Percentiles rank a stretch among this genome's conserved stretches.
Conservation (phyloP, 768 basidiomycete species). For the Pisolithus sp. region DNA sequence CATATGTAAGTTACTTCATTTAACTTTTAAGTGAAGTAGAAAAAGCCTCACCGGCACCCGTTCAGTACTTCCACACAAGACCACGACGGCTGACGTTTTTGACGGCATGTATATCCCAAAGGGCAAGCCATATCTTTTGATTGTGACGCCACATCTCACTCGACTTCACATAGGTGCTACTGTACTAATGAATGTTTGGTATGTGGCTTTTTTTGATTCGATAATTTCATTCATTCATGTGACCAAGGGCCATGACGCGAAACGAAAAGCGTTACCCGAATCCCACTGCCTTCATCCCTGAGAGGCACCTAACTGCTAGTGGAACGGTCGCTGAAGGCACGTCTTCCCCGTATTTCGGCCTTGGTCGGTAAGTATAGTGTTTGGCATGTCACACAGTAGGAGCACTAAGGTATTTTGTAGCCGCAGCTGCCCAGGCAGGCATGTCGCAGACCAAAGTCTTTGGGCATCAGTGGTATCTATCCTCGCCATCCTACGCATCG, state of each 20-base stretch:
- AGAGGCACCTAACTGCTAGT: slow-evolving; percentile 38
- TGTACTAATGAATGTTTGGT: slow-evolving; percentile 21
- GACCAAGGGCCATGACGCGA: no score
- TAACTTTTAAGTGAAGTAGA: no score
- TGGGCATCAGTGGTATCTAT: slow-evolving; percentile 28
- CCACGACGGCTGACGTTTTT: slow-evolving; percentile 17
- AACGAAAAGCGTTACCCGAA: no score
- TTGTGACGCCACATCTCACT: neutral
- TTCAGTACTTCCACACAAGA: slow-evolving; percentile 18
- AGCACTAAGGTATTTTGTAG: slow-evolving; percentile 7
- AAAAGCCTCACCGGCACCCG: neutral
- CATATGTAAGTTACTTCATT: neutral
- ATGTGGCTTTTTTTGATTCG: neutral
- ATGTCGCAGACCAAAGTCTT: slow-evolving; percentile 28
- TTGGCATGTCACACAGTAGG: neutral
- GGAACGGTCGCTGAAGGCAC: slow-evolving; percentile 11
- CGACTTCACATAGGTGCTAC: slow-evolving; percentile 8
- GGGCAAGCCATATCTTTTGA: slow-evolving; percentile 9
- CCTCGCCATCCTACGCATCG: slow-evolving; percentile 23
- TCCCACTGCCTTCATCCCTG: slow-evolving; percentile 47
- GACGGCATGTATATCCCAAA: slow-evolving; percentile 27
- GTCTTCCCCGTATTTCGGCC: slow-evolving; percentile 11
- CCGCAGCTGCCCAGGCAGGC: slow-evolving; percentile 29
- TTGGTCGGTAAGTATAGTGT: slow-evolving; percentile 18
- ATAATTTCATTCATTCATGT: neutral